Evolutionary conservation across 108 stramenopile species (phyloP), one percentile per base, ranked within the genome.

Genomic region (Fragilaria radians): DNA sequence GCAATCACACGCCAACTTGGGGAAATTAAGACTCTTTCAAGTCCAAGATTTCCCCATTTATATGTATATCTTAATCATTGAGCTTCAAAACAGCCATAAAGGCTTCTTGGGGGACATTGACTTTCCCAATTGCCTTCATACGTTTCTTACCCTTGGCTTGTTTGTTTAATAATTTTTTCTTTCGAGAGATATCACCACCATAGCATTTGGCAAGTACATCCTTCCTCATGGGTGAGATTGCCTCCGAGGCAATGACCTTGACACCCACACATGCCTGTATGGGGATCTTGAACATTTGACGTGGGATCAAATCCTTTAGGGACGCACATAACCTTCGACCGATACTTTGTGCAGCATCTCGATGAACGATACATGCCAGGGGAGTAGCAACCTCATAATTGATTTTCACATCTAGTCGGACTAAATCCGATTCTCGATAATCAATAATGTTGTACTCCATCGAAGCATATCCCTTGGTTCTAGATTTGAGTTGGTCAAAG

Each of bases 211-310:
- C 96, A 54, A 97, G 65, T 5, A 99, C 98, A 77, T 99, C 98
- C 62, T 99, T 99, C n/a, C 96, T 77, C 89, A 98, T 96, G 4
- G 98, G 91, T 14, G 88, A 76, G 30, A 99, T 97, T 0, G 73
- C 59, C 29, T 83, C 82, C 14, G 78, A 76, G 48, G 96, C 93
- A 46, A 96, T 67, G 17, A 96, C 80, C 64, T 99, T 98, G 29
- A 78, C 85, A 1, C 97, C 97, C 5, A 92, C 73, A 48, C 82
- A 82, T 18, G 92, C 94, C 71, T 99, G 98, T 55, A 99, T 97
- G 17, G 96, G 96, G n/a, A 99, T 89, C 68, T 96, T 93, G 78
- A 99, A 99, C 90, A 97, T 93, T 71, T 98, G 97, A 4, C 97
- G 81, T 11, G 96, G 95, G 58, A 99, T 98, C 42, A 88, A 54